Base-by-base conservation (phyloP, 495 filamentous ascomycete species). In the Cudoniella acicularis region DNA sequence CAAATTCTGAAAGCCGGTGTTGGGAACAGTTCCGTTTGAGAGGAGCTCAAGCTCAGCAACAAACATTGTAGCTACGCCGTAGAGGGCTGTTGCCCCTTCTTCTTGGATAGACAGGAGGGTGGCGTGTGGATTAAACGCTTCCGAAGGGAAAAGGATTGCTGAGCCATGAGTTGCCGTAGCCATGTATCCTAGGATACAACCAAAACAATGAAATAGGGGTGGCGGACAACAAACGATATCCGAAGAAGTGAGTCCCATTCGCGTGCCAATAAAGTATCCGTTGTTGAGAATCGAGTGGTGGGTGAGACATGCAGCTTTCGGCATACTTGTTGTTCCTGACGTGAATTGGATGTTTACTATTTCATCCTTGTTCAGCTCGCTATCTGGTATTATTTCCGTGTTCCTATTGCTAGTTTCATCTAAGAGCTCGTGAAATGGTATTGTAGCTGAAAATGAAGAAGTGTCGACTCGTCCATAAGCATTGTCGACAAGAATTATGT, bases 21-120 rank as follows among this genome's bases (percentile, higher is more conserved):
- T n/a, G 41, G 24, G 43, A 26, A 59, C 30, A 63, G 76, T 71
- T 10, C 81, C 78, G 22, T 75, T 66, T 18, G 83, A 76, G 4
- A 96, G 77, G 0, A 94, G 75, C 59, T 89, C 86, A 8, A 97
- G 78, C 64, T 93, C 85, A n/a, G 90, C 86, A 9, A 92, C 79
- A 68, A 98, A 96, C 94, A 98, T 98, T 18, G 93, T 97, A 10
- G 92, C 86, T 0, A 98, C 94, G 30, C 94, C 94, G 71, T 98
- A 92, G 0, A 97, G 79, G 0, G 91, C 93, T 0, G 91, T 96
- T 48, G 85, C 91, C 26, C 74, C 75, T 65, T 94, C 86, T 62
- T 88, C 87, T 62, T 87, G 86, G 1, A 91, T 85, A 48, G 88
- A 73, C 66, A 60, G 69, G 2, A 98, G 76, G 0, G 89, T 78